phyloP scores from a whole-genome alignment of 148 eudicot genomes.

The Dysphania ambrosioides region DNA sequence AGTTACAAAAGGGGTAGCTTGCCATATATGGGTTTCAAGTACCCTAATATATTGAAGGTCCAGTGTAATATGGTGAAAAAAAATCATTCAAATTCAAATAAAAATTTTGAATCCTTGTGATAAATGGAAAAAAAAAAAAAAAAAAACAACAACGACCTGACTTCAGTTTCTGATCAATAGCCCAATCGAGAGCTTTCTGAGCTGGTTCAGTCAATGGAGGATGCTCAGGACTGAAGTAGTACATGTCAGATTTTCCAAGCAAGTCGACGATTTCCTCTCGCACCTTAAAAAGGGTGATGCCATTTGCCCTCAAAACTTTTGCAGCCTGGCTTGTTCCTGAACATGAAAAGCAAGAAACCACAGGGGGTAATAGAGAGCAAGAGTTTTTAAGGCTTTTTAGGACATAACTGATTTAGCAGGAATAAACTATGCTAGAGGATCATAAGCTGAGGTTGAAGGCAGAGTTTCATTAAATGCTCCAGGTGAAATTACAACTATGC shows the following conservation, averaged over 20 bases:
- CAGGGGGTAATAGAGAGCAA: not conserved
- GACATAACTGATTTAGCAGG: not conserved
- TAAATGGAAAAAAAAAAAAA: not conserved
- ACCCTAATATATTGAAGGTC: no score
- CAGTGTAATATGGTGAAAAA: not conserved
- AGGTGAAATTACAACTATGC: not conserved
- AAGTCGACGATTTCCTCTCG: constrained; percentile 71
- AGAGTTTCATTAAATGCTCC: not conserved
- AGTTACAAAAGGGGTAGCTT: not conserved
- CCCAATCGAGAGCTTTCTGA: constrained; percentile 86
- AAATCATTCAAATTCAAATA: not conserved
- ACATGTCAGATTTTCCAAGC: constrained; percentile 73
- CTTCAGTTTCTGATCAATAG: constrained; percentile 65
- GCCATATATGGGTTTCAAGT: not conserved
- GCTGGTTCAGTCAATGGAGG: constrained; percentile 87
- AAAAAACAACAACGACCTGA: constrained; percentile 68
- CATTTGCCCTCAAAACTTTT: constrained; percentile 70
- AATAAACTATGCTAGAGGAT: not conserved
- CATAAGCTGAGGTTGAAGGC: not conserved
- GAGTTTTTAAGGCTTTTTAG: not conserved
- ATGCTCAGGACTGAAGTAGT: constrained; percentile 63
- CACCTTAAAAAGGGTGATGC: constrained; percentile 65
- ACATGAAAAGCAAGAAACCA: not conserved
- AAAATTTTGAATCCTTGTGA: not conserved
- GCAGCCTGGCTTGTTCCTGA: constrained; percentile 87